These are phyloP conservation scores for Alternaria brassicicola DNA, from an alignment of 2,329 filamentous ascomycete genomes.

Conservation along the genomic window DNA sequence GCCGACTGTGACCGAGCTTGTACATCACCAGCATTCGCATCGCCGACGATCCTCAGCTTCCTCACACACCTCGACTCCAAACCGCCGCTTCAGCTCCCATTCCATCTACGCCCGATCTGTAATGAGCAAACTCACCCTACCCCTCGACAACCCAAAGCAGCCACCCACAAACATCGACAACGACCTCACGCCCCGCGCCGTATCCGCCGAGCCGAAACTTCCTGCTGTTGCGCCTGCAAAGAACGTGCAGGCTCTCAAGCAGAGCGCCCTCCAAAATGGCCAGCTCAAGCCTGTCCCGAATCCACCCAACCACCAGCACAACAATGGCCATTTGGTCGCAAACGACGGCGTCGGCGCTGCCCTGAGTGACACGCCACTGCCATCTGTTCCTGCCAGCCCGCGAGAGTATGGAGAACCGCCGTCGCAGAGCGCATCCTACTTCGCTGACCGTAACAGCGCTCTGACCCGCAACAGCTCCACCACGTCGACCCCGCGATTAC, in stretches of 20 bases:
- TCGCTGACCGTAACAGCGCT: slow-evolving; percentile 56
- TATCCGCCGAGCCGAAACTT: slow-evolving; percentile 12
- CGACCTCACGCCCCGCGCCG: slow-evolving; percentile 30
- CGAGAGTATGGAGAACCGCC: slow-evolving; percentile 59
- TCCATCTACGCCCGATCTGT: slow-evolving; percentile 58
- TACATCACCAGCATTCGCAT: slow-evolving; percentile 20
- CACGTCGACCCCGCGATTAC: slow-evolving; percentile 76
- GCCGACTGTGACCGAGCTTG: slow-evolving; percentile 22
- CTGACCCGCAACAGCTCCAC: slow-evolving; percentile 76
- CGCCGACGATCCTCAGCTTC: slow-evolving; percentile 31
- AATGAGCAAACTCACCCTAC: slow-evolving; percentile 51
- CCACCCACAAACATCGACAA: slow-evolving; percentile 15
- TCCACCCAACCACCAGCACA: slow-evolving; percentile 18
- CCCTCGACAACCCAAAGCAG: slow-evolving; percentile 28
- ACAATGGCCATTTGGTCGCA: slow-evolving; percentile 21
- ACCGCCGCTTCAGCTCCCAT: slow-evolving; percentile 52
- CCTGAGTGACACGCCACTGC: slow-evolving; percentile 67
- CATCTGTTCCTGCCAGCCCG: slow-evolving; percentile 67
- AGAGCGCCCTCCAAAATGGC: slow-evolving; percentile 31
- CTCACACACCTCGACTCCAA: slow-evolving; percentile 9
- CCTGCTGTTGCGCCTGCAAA: slow-evolving; percentile 22
- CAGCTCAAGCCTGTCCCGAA: slow-evolving; percentile 38
- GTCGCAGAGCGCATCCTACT: slow-evolving; percentile 16
- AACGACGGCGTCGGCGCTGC: slow-evolving; percentile 58
- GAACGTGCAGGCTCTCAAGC: slow-evolving; percentile 33